Conservation (phyloP, 2,329 filamentous ascomycete genomes). For the Diaporthe australafricana region DNA sequence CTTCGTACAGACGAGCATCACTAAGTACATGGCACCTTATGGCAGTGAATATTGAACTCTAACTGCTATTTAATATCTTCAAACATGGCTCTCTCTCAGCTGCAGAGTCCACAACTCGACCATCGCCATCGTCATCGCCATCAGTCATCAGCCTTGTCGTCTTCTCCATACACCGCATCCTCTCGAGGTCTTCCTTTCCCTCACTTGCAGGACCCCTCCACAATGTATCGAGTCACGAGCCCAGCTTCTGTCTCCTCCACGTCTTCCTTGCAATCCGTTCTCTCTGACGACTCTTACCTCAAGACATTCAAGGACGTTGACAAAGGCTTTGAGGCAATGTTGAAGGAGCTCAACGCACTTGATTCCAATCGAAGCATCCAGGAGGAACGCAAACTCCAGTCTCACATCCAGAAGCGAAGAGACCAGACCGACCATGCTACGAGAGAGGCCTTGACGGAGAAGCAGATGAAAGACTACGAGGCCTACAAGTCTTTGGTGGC, state of each 20-base stretch:
- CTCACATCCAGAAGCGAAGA: constrained; percentile 2
- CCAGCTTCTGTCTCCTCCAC: neutral
- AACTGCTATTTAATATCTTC: too few relatives aligned
- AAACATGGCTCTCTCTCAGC: too few relatives aligned
- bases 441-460: neutral
- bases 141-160: too few relatives aligned
- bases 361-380: neutral
- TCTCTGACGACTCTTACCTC: constrained; percentile 1
- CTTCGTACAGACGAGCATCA: too few relatives aligned
- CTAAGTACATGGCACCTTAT: too few relatives aligned
- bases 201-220: too few relatives aligned
- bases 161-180: too few relatives aligned
- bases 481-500: neutral
- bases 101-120: too few relatives aligned
- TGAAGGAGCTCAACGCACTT: neutral
- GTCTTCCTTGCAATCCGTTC: neutral
- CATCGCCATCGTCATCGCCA: too few relatives aligned
- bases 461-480: neutral
- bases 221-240: too few relatives aligned
- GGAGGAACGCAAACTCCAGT: neutral
- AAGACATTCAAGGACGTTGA: neutral
- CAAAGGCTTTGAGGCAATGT: neutral
- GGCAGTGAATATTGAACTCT: too few relatives aligned
- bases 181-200: too few relatives aligned
- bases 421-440: neutral